Conservation (phyloP, 768 basidiomycete genomes). For the Dioszegia aurantiaca region DNA sequence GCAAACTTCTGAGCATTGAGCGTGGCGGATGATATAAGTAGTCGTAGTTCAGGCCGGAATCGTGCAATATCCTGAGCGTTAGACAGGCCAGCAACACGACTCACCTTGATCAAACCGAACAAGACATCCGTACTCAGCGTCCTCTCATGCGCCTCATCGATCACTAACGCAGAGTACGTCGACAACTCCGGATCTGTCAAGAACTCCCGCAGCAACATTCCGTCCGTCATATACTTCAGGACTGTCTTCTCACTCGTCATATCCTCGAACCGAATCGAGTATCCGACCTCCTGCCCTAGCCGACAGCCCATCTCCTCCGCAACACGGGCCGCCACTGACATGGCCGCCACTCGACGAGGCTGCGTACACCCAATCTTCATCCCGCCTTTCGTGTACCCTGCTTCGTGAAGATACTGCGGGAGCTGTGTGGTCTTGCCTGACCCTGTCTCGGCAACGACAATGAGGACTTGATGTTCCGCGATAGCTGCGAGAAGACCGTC, state of each 20-base stretch:
- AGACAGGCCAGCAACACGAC: conserved; percentile 50
- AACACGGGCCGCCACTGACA: conserved; percentile 98
- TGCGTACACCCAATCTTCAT: conserved; percentile 87
- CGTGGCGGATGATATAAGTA: conserved; percentile 88
- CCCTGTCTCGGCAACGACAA: conserved; percentile 97
- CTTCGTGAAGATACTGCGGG: conserved; percentile 96
- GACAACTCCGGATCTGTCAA: conserved; percentile 95
- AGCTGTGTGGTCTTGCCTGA: conserved; percentile 99
- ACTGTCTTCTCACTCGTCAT: conserved; percentile 99
- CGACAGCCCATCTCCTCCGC: conserved; percentile 98
- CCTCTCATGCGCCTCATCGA: conserved; percentile 97
- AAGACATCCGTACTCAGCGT: conserved; percentile 98
- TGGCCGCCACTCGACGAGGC: conserved; percentile 96
- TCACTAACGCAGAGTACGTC: conserved; percentile 89
- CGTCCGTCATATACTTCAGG: conserved; percentile 99
- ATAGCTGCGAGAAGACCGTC: conserved; percentile 85
- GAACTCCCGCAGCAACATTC: conserved; percentile 95
- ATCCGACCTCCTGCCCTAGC: conserved; percentile 98
- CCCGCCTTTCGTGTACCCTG: conserved; percentile 84
- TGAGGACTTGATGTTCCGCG: conserved; percentile 85
- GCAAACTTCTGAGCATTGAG: conserved; percentile 98
- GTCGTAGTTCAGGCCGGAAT: conserved; percentile 77
- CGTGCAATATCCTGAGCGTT: conserved; percentile 35
- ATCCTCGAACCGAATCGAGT: conserved; percentile 98
- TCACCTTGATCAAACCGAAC: conserved; percentile 95